Conservation (phyloP, 140 eudicot species). For the Anethum foeniculum region DNA sequence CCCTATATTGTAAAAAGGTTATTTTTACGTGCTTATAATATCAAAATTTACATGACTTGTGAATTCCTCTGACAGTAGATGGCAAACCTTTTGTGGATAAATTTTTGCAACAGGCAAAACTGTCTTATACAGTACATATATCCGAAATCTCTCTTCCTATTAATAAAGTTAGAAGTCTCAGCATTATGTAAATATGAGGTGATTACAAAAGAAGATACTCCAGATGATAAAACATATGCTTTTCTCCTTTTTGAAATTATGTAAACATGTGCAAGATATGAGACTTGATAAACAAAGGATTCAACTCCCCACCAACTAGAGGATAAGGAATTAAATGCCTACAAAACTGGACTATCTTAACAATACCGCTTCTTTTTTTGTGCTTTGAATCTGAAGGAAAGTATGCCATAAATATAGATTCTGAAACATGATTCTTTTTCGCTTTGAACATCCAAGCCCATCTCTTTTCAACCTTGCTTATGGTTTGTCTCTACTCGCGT, state of each 20-base stretch:
- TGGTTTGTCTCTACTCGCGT: slow-evolving; percentile 5
- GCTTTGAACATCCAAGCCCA: not conserved
- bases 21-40: not conserved
- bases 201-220: not conserved
- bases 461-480: not conserved
- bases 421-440: not conserved
- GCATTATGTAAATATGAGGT: not conserved
- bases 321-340: not conserved
- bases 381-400: not conserved
- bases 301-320: not conserved
- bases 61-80: not conserved
- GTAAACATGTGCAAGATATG: not conserved
- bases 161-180: too few relatives aligned
- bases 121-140: too few relatives aligned
- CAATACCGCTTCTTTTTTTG: not conserved
- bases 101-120: too few relatives aligned
- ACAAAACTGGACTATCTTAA: not conserved
- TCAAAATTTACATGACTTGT: not conserved
- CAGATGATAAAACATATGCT: not conserved
- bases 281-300: not conserved
- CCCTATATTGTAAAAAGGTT: not conserved
- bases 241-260: not conserved
- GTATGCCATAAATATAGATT: not conserved
- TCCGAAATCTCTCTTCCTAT: too few relatives aligned
- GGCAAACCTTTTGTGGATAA: too few relatives aligned